Conservation (phyloP, 495 filamentous ascomycete species). For the Parmelia sp. region DNA sequence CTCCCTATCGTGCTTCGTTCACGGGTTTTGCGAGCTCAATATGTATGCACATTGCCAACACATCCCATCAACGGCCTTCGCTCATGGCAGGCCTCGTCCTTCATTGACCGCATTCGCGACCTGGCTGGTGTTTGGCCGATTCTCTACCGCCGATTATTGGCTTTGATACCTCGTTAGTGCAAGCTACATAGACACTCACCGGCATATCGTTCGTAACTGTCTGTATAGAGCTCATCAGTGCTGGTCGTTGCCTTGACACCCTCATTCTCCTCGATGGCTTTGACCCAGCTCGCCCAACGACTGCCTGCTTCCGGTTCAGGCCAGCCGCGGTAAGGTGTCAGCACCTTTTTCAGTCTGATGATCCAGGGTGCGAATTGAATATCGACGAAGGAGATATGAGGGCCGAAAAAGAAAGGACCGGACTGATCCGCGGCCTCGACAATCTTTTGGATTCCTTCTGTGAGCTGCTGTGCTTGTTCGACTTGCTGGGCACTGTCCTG, state of each 20-base stretch:
- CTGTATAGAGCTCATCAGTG: constrained; percentile 63
- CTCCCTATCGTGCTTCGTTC: background rate
- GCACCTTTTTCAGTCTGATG: constrained; percentile 63
- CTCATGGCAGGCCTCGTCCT: constrained; percentile 46
- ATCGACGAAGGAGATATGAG: constrained; percentile 69
- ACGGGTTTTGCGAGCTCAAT: background rate
- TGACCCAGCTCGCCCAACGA: constrained; percentile 70
- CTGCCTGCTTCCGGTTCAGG: constrained; percentile 61
- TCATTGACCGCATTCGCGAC: constrained; percentile 54
- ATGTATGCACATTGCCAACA: background rate
- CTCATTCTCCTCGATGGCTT: constrained; percentile 71
- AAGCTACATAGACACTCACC: constrained; percentile 37
- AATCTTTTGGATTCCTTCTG: constrained; percentile 62
- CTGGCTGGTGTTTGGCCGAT: constrained; percentile 54
- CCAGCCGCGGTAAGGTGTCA: constrained; percentile 78
- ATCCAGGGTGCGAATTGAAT: constrained; percentile 87
- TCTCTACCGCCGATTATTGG: constrained; percentile 38
- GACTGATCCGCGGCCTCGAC: constrained; percentile 60
- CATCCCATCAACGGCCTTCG: background rate
- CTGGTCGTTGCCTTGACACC: constrained; percentile 75
- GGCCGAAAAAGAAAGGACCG: constrained; percentile 81
- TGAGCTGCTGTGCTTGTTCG: constrained; percentile 57
- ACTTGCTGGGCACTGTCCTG: constrained; percentile 60
- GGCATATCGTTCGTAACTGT: constrained; percentile 63
- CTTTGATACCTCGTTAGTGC: constrained; percentile 7